Base-by-base conservation (phyloP, 2,329 filamentous ascomycete genomes). In the Claviceps paspali region DNA sequence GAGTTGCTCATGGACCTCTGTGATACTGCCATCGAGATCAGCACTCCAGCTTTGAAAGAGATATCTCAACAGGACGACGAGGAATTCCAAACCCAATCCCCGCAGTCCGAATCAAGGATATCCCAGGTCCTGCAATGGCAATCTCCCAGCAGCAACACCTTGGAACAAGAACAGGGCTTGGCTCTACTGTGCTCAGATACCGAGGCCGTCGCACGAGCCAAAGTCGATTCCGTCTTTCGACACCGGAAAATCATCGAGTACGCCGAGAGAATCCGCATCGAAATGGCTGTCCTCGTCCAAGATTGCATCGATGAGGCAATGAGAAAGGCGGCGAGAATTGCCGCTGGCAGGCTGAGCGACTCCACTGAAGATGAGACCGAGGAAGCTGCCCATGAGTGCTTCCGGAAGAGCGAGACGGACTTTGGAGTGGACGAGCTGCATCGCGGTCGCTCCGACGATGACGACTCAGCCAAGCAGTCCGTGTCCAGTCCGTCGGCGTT, bases 101-200 rank as follows among this genome's bases (percentile, higher is more conserved):
- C 91, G 0, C 84, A 95, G 52, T 98, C 92, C 0, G 91, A 98
- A 54, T 91, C 84, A 30, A 79, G 88, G 23, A 92, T 96, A 48
- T 82, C 83, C 2, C 91, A 98, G 56, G 87, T 98, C 5, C 58
- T 92, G 47, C 86, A 95, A 54, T 98, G 92, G 91, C 86, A 94
- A 52, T 94, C 88, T 5, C 91, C 91, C 1, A 87, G 84, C 49
- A 82, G 80, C 35, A 88, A 88, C 50, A 91, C 86, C 0, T 62
- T 94, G 12, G 91, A 98, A 44, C 86, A 95, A 54, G 88, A 96
- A 53, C 83, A 92, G 51, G 91, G 91, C 0, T 64, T 98, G 18
- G 80, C 85, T 27, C 59, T 86, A 19, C 64, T 98, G n/a, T 94
- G 86, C 53, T 73, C 82, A 11, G 91, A 98, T 52, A 96, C 87